phyloP scores from a whole-genome alignment of 495 filamentous ascomycete genomes.

The Staphylotrichum longicolle region DNA sequence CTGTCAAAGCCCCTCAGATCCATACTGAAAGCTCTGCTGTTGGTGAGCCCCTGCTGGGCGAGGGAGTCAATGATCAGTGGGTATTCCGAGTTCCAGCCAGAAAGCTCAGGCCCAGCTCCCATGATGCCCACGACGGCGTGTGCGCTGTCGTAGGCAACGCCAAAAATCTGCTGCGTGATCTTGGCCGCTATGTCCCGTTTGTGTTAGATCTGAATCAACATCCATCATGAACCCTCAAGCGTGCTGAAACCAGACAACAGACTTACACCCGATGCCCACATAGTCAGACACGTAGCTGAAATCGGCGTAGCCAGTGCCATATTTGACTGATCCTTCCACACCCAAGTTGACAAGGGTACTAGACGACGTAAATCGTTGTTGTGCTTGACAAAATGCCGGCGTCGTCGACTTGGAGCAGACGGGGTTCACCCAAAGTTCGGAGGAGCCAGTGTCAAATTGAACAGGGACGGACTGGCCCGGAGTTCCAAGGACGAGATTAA shows the following conservation, averaged over 20 bases:
- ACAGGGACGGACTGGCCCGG: conserved; percentile 39
- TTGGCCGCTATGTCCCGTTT: conserved; percentile 21
- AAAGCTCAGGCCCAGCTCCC: conserved; percentile 62
- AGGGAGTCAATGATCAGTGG: conserved; percentile 63
- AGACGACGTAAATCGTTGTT: conserved; percentile 35
- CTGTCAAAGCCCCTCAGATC: conserved; percentile 46
- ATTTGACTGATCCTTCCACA: conserved; percentile 26
- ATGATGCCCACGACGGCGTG: conserved; percentile 60
- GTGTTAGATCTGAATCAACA: background rate
- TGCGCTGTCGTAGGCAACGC: conserved; percentile 36
- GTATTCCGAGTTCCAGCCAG: conserved; percentile 52
- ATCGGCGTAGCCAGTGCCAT: conserved; percentile 28
- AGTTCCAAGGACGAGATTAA: conserved; percentile 24
- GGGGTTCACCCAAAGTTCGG: conserved; percentile 41
- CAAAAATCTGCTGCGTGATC: conserved; percentile 43
- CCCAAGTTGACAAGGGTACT: conserved; percentile 24
- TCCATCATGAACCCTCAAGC: background rate
- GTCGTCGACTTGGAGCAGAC: conserved; percentile 20
- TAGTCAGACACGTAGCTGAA: conserved; percentile 36
- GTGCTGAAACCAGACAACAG: background rate
- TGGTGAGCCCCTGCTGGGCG: conserved; percentile 57
- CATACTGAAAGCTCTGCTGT: conserved; percentile 69
- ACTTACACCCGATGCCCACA: conserved; percentile 24
- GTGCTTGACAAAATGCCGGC: conserved; percentile 29
- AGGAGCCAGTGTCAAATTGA: conserved; percentile 44